Conservation (phyloP, 108 stramenopile species). For the Cyclostephanos tholiformis region DNA sequence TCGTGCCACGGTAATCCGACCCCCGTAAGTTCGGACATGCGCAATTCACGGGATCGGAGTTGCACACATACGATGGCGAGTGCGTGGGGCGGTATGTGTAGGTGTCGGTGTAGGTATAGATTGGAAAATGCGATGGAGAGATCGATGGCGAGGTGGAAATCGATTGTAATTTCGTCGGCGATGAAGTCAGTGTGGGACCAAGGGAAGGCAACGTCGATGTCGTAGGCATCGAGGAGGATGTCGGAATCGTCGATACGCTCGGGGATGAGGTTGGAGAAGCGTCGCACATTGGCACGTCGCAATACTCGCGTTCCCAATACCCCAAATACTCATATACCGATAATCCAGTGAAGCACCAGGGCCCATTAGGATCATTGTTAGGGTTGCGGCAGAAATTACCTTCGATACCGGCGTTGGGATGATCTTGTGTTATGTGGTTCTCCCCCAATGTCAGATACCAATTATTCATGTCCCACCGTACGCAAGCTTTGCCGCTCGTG, state of each 20-base stretch:
- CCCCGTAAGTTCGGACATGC: conserved; percentile 1
- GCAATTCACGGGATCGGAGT: conserved; percentile 10
- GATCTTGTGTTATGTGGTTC: not conserved
- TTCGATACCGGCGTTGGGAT: conserved; percentile 19
- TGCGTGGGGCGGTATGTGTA: not conserved
- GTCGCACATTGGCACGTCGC: too few species aligned
- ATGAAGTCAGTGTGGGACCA: not conserved
- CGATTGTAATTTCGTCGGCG: not conserved
- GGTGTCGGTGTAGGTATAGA: too few species aligned
- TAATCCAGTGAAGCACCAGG: conserved; percentile 16
- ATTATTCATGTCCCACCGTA: conserved; percentile 4
- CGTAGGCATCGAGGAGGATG: not conserved
- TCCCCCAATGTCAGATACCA: not conserved
- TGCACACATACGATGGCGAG: not conserved
- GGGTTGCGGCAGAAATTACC: too few species aligned
- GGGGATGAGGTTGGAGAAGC: not conserved
- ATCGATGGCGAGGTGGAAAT: not conserved
- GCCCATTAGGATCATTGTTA: not conserved
- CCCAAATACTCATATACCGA: not conserved
- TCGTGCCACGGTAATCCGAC: conserved; percentile 12
- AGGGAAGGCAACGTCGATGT: not conserved
- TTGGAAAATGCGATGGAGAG: not conserved
- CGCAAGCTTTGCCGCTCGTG: conserved; percentile 1
- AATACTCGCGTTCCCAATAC: too few species aligned
- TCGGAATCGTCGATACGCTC: not conserved